Conservation (phyloP, 148 eudicot species). For the Fagopyrum homotropicum region DNA sequence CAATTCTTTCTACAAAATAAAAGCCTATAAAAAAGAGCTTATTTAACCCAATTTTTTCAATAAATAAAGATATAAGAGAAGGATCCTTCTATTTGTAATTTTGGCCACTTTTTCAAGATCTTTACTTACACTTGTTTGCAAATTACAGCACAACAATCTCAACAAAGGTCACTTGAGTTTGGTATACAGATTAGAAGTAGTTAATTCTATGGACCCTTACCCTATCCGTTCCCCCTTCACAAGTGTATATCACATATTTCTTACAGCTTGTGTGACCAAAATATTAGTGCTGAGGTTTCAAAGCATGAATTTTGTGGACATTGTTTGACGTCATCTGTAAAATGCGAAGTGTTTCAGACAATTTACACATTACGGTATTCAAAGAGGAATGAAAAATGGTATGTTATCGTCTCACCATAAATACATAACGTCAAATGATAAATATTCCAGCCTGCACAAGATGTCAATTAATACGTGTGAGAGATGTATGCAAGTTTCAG, state of each 20-base stretch:
- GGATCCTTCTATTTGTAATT: too few species aligned
- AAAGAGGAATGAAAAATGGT: not conserved
- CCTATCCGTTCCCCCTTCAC: too few species aligned
- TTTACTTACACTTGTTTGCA: not conserved
- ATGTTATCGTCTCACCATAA: not conserved
- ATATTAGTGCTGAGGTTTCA: not conserved
- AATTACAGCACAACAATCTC: not conserved
- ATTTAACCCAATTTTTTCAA: too few species aligned
- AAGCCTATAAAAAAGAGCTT: too few species aligned
- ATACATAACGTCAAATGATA: not conserved
- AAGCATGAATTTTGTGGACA: not conserved
- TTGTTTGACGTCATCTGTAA: not conserved
- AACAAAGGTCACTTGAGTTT: not conserved
- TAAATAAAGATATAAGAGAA: too few species aligned
- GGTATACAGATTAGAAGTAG: too few species aligned
- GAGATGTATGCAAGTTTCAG: not conserved
- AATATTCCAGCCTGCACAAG: slow-evolving; percentile 11
- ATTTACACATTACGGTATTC: not conserved
- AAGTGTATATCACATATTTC: too few species aligned
- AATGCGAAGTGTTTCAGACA: not conserved
- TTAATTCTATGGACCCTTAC: too few species aligned
- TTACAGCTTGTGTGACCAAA: not conserved
- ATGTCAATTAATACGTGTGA: not conserved
- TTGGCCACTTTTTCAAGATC: too few species aligned
- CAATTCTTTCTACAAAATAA: too few species aligned